A percentile compares a stretch with the other conserved stretches of the same genome.
These are phyloP conservation scores for Penicillium nucicola DNA, from an alignment of 495 filamentous ascomycete species.

Conservation along the genomic window DNA sequence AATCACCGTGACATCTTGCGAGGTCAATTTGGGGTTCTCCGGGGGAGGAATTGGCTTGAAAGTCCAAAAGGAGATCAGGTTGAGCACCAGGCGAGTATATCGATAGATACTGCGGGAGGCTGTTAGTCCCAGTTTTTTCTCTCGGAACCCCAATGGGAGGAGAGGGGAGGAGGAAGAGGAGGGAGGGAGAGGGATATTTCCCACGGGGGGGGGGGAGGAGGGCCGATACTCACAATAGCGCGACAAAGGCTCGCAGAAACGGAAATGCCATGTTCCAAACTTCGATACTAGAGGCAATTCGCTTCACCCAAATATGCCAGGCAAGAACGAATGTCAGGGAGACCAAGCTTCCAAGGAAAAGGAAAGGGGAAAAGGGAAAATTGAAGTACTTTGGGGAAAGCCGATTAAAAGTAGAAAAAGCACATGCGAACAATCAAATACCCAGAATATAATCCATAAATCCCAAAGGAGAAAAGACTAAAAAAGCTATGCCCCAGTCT, in stretches of 20 bases:
- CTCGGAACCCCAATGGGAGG: no score
- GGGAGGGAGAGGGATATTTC: no score
- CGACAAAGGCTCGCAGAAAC: constrained; percentile 45
- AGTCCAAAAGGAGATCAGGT: constrained; percentile 61
- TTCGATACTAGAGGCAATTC: no score
- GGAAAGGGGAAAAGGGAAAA: constrained; percentile 15
- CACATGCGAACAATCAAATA: constrained; percentile 6
- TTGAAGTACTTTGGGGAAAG: constrained; percentile 4
- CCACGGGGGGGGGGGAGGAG: no score
- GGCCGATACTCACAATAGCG: constrained; percentile 41
- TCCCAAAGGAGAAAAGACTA: constrained; percentile 10
- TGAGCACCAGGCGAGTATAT: constrained; percentile 64
- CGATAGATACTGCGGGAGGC: constrained; percentile 53
- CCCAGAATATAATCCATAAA: constrained; percentile 3
- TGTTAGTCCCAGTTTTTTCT: no score
- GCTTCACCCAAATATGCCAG: neutral
- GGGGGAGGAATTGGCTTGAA: constrained; percentile 62
- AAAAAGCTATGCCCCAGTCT: constrained; percentile 19
- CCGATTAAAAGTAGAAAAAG: constrained; percentile 15
- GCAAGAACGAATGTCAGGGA: constrained; percentile 26
- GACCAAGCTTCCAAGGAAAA: constrained; percentile 20
- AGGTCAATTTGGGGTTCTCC: constrained; percentile 59
- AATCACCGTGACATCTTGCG: constrained; percentile 71
- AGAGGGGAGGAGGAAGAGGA: no score
- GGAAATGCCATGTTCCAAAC: constrained; percentile 37